Evolutionary conservation across 106 monocot genomes (phyloP).

Genomic region (Agapanthus africanus): DNA sequence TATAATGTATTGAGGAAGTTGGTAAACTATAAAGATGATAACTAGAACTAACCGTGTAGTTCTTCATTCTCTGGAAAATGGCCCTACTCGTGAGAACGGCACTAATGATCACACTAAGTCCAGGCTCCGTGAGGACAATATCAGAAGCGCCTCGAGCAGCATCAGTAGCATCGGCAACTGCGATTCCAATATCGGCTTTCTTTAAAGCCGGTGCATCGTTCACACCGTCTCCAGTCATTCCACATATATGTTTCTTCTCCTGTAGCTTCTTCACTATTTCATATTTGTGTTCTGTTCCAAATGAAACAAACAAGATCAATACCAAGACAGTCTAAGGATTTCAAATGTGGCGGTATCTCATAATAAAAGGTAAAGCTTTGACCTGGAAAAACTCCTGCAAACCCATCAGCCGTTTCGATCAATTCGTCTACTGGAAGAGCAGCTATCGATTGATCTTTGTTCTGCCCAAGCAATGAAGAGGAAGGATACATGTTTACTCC

Average conservation of each 20-base stretch:
- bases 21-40: not conserved
- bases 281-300: slow-evolving; percentile 81
- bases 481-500: slow-evolving; percentile 64
- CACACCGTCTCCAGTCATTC: slow-evolving; percentile 99
- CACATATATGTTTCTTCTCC: slow-evolving; percentile 91
- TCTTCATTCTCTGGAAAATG: slow-evolving; percentile 99
- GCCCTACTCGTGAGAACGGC: slow-evolving; percentile 95
- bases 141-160: slow-evolving; percentile 95
- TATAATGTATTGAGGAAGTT: not conserved
- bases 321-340: slow-evolving; percentile 33
- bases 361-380: too few species aligned
- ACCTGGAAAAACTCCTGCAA: slow-evolving; percentile 42
- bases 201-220: slow-evolving; percentile 97
- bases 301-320: slow-evolving; percentile 20
- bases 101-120: slow-evolving; percentile 95
- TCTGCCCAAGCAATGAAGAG: slow-evolving; percentile 61
- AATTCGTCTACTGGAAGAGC: slow-evolving; percentile 81
- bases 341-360: slow-evolving; percentile 27
- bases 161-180: slow-evolving; percentile 97
- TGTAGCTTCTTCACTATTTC: slow-evolving; percentile 97
- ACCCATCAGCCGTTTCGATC: slow-evolving; percentile 62
- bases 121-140: slow-evolving; percentile 93
- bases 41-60: slow-evolving; percentile 63
- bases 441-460: slow-evolving; percentile 72
- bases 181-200: slow-evolving; percentile 99